Conservation (phyloP, 2,329 filamentous ascomycete species). For the Aspergillus chevalieri region DNA sequence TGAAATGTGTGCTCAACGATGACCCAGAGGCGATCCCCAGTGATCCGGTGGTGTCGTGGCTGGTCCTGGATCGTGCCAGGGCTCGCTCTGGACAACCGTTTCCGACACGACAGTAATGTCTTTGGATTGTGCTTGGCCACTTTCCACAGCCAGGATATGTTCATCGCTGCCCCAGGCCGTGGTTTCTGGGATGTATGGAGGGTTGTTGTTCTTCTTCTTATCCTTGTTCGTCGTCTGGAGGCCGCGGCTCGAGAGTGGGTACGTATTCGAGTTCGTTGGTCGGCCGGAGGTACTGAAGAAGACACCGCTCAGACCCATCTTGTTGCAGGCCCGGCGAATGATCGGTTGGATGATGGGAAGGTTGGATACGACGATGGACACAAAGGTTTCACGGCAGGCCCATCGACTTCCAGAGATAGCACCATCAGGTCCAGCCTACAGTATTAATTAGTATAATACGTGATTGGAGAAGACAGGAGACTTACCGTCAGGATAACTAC, state of each 20-base stretch:
- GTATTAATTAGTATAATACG: neutral
- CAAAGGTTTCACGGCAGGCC: conserved; percentile 39
- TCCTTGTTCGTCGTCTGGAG: conserved; percentile 9
- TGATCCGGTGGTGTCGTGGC: conserved; percentile 7
- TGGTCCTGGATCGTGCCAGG: conserved; percentile 5
- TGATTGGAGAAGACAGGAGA: neutral
- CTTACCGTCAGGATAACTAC: conserved; percentile 40
- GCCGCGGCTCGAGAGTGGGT: conserved; percentile 15
- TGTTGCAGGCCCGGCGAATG: conserved; percentile 18
- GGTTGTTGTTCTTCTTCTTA: neutral
- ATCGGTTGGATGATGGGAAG: conserved; percentile 35
- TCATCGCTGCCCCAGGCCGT: conserved; percentile 26
- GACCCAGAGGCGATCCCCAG: conserved; percentile 3
- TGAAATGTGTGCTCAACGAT: neutral
- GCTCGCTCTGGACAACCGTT: conserved; percentile 20
- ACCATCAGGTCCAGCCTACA: conserved; percentile 26
- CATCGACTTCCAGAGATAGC: conserved; percentile 33
- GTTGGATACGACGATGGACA: conserved; percentile 37
- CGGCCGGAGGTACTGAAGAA: conserved; percentile 20
- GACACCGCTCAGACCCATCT: conserved; percentile 18
- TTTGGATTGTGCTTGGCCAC: conserved; percentile 4
- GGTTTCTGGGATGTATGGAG: conserved; percentile 4
- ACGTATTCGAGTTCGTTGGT: conserved; percentile 10
- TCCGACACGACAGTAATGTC: conserved; percentile 23
- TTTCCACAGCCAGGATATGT: conserved; percentile 12